Evolutionary conservation across 768 basidiomycete genomes (phyloP), one percentile per base, ranked within the genome.

Genomic region (Leccinum sublutescens): DNA sequence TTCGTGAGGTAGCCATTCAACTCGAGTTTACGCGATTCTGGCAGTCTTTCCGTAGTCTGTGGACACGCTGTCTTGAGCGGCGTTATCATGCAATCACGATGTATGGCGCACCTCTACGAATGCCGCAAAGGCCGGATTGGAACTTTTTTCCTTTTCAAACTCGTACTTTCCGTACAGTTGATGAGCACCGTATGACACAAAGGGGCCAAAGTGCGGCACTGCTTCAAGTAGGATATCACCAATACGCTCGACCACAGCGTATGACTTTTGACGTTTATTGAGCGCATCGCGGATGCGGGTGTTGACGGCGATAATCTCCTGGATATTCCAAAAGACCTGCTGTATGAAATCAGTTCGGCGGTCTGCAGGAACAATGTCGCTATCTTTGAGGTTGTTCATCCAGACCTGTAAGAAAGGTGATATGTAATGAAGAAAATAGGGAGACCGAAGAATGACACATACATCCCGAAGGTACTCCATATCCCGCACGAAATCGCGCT

Each of bases 121-220:
- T 60, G 86, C 85, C 54, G 93, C 89, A 76, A 99, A 99, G 12
- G 86, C 90, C 5, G 89, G 84, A 76, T 99, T 99, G 53, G 87
- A 82, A 56, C 82, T 87, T 79, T 98, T 98, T 81, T 98, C 97
- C 81, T 93, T 96, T 79, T 99, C 97, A 73, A 99, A 98, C 76
- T 98, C 95, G 71, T 93, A 98, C 75, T 98, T 99, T 12, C 97
- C 97, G 69, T 96, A 98, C 57, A 98, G 78, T 74, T 99, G 97
- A 70, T 98, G 96, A 9, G 94, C 87, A 48, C 96, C 97, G 68
- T 98, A 99, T 34, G 85, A 85, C 51, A 98, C 95, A 68, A 98
- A 99, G 1, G 97, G 97, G 10, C 79, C 84, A 66, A 99, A 97
- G 69, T 89, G 82, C 1, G 92, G 91, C 2, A 95, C 91, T 21